Conservation (phyloP, 139 green algal species). For the Coccomyxa sp. region DNA sequence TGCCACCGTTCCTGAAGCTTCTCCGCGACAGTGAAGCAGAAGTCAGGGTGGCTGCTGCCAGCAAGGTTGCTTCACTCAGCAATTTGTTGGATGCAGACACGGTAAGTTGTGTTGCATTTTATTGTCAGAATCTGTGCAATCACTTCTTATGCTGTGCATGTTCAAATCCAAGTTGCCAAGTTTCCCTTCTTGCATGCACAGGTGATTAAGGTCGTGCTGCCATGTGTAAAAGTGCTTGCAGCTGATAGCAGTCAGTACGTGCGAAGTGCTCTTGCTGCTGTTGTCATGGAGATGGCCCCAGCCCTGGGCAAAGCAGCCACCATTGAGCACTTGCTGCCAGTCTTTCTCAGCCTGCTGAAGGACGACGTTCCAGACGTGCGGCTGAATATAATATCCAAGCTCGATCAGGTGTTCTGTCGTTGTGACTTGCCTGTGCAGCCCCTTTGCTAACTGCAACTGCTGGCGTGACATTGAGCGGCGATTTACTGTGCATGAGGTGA, state of each 20-base stretch:
- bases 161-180: background rate
- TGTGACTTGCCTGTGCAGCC: background rate
- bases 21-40: slow-evolving; percentile 68
- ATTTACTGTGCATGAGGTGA: background rate
- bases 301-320: slow-evolving; percentile 67
- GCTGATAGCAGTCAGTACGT: slow-evolving; percentile 86
- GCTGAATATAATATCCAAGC: slow-evolving; percentile 97
- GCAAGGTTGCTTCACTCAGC: slow-evolving; percentile 76
- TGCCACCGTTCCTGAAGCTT: slow-evolving; percentile 81
- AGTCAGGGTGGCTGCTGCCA: slow-evolving; percentile 69
- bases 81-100: slow-evolving; percentile 44
- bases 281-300: slow-evolving; percentile 95
- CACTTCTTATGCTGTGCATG: background rate
- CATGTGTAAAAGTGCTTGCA: slow-evolving; percentile 82
- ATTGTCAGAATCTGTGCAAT: too few relatives aligned
- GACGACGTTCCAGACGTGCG: slow-evolving; percentile 94
- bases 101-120: slow-evolving; percentile 21
- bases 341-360: slow-evolving; percentile 92
- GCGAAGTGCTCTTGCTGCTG: slow-evolving; percentile 81
- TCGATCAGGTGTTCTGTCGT: slow-evolving; percentile 86
- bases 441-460: background rate
- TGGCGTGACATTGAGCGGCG: background rate
- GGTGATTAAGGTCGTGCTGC: slow-evolving; percentile 49
- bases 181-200: background rate
- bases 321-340: slow-evolving; percentile 90